Base-by-base conservation (phyloP, 495 filamentous ascomycete genomes). In the Cudoniella acicularis region DNA sequence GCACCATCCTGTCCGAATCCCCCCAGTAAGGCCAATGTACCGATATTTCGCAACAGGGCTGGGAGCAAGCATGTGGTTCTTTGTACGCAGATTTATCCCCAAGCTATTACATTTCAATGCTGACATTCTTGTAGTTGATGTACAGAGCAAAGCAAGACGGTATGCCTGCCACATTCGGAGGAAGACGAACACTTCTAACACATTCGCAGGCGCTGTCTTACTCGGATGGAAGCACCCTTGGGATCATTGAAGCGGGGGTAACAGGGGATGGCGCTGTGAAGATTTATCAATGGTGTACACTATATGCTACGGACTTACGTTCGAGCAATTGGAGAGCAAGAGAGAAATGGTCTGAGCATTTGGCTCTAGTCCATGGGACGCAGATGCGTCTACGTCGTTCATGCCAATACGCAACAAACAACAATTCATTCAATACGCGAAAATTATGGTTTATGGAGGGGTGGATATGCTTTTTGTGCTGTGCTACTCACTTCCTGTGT, bases 11-110 rank as follows among this genome's bases (percentile, higher is more conserved):
- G 6, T n/a, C 25, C 46, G 18, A n/a, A 71, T 90, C 64, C 87
- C 89, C 70, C 87, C 86, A 56, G 79, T 78, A 40, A 85, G 89
- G 54, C 86, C 83, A 53, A 68, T 96, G 67, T 95, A 98, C 75
- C 82, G 90, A 67, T 88, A 89, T 70, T 79, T 86, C 43, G 94
- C 89, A 45, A 97, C 90, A 24, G 87, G 84, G 53, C 76, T 99
- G 50, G 90, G 91, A 60, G 94, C 94, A 20, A 88, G 87, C 77
- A 99, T 98, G 95, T 99, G 94, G 94, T 98, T 98, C 77, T 98
- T 92, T 73, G 94, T 98, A 82, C 67, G 89, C 67, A 47, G 59
- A 27, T 17, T 21, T 36, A 21, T 9, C 13, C 20, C 10, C 17
- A n/a, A 4, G 20, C 1, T 27, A 54, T 11, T 43, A 22, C 18